Conservation (phyloP, 306 rosid species). For the Lupinus albus region DNA sequence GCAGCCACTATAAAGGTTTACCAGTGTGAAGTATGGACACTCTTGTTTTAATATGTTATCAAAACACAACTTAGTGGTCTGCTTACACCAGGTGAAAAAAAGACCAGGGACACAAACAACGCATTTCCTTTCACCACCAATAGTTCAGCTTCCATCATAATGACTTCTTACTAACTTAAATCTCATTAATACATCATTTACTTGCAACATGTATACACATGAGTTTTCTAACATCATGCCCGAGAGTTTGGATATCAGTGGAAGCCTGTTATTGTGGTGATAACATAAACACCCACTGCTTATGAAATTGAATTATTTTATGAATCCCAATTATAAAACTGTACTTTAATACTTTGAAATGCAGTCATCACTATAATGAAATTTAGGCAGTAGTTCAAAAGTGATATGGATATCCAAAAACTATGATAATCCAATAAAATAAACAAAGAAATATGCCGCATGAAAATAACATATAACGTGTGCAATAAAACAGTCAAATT, state of each 20-base stretch:
- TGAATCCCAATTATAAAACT: background rate
- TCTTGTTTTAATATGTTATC: background rate
- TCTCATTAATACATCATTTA: background rate
- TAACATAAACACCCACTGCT: background rate
- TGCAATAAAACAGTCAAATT: constrained; percentile 36
- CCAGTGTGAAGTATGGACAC: background rate
- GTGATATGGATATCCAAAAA: background rate
- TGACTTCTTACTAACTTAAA: background rate
- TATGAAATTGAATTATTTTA: background rate
- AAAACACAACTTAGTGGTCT: background rate
- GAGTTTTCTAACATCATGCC: background rate
- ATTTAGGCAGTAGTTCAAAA: background rate
- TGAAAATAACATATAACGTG: constrained; percentile 13
- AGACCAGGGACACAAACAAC: background rate
- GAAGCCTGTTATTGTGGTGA: background rate
- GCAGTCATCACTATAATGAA: background rate
- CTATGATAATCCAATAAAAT: background rate
- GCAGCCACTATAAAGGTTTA: background rate
- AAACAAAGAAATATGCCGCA: background rate
- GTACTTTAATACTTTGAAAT: constrained; percentile 1
- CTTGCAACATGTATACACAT: background rate
- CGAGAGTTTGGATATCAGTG: background rate
- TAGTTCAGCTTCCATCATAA: background rate
- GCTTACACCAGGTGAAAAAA: background rate
- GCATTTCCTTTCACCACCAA: constrained; percentile 1